Percentiles rank a stretch among this genome's conserved stretches.
These are phyloP conservation scores for Arxiozyma slooffiae DNA, from an alignment of 1,139 yeast species.

Conservation along the genomic window DNA sequence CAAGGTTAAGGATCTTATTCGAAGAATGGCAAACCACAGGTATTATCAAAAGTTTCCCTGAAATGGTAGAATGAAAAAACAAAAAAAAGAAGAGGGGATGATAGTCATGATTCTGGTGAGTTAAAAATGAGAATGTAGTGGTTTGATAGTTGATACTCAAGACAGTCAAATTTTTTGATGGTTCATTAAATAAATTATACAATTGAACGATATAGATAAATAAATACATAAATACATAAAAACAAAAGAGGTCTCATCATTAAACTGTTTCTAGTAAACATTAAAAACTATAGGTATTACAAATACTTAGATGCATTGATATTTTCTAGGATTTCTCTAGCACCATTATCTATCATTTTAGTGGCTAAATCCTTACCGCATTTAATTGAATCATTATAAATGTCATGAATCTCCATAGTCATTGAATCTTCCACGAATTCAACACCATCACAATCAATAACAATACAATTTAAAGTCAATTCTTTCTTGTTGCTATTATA, in stretches of 20 bases:
- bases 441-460: slow-evolving; percentile 77
- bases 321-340: slow-evolving; percentile 67
- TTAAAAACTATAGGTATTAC: neutral
- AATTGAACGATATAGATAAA: neutral
- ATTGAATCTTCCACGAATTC: slow-evolving; percentile 45
- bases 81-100: too few relatives aligned
- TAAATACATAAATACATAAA: neutral
- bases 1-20: slow-evolving; percentile 60
- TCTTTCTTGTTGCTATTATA: slow-evolving; percentile 39
- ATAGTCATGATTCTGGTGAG: too few relatives aligned
- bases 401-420: slow-evolving; percentile 19
- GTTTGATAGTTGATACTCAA: neutral
- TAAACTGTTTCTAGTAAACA: neutral
- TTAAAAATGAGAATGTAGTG: too few relatives aligned
- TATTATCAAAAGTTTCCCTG: slow-evolving; percentile 39
- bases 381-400: slow-evolving; percentile 51
- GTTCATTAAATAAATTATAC: neutral
- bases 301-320: slow-evolving; percentile 51
- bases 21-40: slow-evolving; percentile 60
- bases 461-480: slow-evolving; percentile 56
- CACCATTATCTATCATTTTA: slow-evolving; percentile 63
- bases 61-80: slow-evolving; percentile 34
- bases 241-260: neutral
- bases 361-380: slow-evolving; percentile 68
- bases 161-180: too few relatives aligned